Base-by-base conservation (phyloP, 2,329 filamentous ascomycete genomes). In the Penicillium thymicola region DNA sequence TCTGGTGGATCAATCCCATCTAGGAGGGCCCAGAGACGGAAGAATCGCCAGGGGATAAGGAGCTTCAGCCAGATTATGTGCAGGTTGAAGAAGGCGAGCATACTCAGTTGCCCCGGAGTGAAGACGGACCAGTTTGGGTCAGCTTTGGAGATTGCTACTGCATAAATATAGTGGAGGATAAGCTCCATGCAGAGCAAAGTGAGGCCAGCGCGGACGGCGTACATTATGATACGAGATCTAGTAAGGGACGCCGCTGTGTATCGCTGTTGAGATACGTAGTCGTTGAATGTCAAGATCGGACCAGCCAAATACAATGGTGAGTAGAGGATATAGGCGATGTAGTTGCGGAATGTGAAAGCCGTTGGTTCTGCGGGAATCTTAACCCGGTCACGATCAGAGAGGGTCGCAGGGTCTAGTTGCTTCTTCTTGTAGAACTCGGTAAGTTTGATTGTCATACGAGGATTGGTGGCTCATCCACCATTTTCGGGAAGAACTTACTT, bases 11-110 rank as follows among this genome's bases (percentile, higher is more conserved):
- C 94, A 65, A 99, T 85, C 59, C 90, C 90, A 72, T 99, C 94
- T 16, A 92, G 71, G 4, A 99, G 82, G 0, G 90, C 82, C 94
- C 94, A 99, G n/a, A 99, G 85, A 5, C 95, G 89, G 83, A 97
- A 97, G 73, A 97, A 88, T n/a, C 94, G 89, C 92, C 93, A 99
- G 0, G 94, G 94, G 8, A 99, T 85, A 5, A 99, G 85, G 1
- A 99, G 85, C 73, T 99, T 99, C 45, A 99, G 82, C 95, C 95
- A 99, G 73, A 99, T 95, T 70, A 97, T 86, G 76, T 96, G 90
- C 13, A 99, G 86, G 75, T 97, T 97, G 80, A 97, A 95, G 78
- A 89, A 97, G 37, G 91, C 94, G 13, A 99, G 83, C 78, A 99
- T 86, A 69, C 86, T 89, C 42, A 99, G 85, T 72, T 99, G 91